A percentile compares a stretch with the other conserved stretches of the same genome.
phyloP scores from a whole-genome alignment of 768 basidiomycete genomes.

The Exsudoporus frostii region DNA sequence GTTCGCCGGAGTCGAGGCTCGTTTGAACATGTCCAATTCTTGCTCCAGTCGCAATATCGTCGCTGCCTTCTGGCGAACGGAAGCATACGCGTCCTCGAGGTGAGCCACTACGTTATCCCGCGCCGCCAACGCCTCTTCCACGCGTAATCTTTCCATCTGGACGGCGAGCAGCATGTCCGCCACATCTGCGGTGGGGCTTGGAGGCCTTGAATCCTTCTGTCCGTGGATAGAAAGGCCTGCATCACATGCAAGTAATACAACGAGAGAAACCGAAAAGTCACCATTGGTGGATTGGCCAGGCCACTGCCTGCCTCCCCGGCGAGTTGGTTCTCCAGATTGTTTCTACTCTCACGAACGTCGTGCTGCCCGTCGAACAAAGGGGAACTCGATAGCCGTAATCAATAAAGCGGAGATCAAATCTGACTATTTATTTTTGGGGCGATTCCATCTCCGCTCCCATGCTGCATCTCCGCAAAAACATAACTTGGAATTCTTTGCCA shows the following conservation, averaged over 20 bases:
- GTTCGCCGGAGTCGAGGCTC: slow-evolving; percentile 21
- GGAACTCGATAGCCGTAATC: neutral
- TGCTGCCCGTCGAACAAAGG: neutral
- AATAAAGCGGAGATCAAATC: slow-evolving; percentile 8
- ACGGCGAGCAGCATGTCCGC: slow-evolving; percentile 56
- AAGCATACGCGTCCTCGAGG: slow-evolving; percentile 56
- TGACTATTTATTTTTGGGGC: neutral
- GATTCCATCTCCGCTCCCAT: neutral
- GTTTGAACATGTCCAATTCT: slow-evolving; percentile 33
- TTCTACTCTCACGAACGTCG: neutral
- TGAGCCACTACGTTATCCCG: slow-evolving; percentile 60
- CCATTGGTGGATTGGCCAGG: slow-evolving; percentile 10
- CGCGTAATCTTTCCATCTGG: slow-evolving; percentile 49
- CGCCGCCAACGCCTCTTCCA: slow-evolving; percentile 56
- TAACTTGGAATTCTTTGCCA: neutral
- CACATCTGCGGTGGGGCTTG: neutral
- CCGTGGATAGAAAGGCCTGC: neutral
- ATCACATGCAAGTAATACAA: slow-evolving; percentile 2
- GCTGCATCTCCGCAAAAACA: neutral
- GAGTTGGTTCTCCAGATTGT: slow-evolving; percentile 7
- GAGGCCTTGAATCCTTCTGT: too few relatives aligned
- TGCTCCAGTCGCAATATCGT: slow-evolving; percentile 47
- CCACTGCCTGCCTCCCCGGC: neutral
- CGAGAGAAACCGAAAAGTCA: neutral
- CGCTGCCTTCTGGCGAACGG: slow-evolving; percentile 58